A percentile compares a stretch with the other conserved stretches of the same genome.
phyloP scores from a whole-genome alignment of 345 rosid species.

The Populus pruinosa region DNA sequence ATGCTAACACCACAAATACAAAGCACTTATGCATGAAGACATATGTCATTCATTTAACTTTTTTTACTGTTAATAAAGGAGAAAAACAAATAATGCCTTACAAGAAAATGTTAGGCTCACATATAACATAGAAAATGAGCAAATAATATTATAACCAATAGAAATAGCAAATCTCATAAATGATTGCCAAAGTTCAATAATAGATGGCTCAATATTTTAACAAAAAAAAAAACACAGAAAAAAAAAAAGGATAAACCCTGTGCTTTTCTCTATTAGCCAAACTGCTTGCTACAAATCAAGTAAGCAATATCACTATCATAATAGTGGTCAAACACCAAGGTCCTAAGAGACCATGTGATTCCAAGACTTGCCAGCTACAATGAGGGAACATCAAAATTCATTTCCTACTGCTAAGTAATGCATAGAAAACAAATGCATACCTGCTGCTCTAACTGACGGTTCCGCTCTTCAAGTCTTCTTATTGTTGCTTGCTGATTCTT shows the following conservation, averaged over 20 bases:
- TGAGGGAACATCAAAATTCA: not conserved
- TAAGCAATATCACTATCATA: not conserved
- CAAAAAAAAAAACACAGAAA: not conserved
- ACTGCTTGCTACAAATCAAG: not conserved
- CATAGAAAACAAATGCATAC: conserved; percentile 30
- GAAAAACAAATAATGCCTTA: no score
- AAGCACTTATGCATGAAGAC: no score
- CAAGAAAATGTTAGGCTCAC: no score
- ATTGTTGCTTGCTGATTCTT: conserved; percentile 99
- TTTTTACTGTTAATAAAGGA: no score
- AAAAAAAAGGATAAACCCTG: not conserved
- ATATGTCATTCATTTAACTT: no score
- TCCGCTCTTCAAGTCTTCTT: conserved; percentile 97
- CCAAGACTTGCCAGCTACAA: not conserved
- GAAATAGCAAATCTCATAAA: no score
- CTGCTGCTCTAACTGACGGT: conserved; percentile 96
- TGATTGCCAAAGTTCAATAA: no score
- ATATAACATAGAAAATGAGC: no score
- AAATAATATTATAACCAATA: no score
- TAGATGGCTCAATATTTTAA: not conserved
- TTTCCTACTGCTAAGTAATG: no score
- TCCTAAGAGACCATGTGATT: not conserved
- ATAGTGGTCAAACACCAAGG: not conserved
- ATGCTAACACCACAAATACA: no score
- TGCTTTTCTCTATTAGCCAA: not conserved